Evolutionary conservation across 352 stramenopile genomes (phyloP), one percentile per base, ranked within the genome.

Genomic region (Globisporangium viniferum): DNA sequence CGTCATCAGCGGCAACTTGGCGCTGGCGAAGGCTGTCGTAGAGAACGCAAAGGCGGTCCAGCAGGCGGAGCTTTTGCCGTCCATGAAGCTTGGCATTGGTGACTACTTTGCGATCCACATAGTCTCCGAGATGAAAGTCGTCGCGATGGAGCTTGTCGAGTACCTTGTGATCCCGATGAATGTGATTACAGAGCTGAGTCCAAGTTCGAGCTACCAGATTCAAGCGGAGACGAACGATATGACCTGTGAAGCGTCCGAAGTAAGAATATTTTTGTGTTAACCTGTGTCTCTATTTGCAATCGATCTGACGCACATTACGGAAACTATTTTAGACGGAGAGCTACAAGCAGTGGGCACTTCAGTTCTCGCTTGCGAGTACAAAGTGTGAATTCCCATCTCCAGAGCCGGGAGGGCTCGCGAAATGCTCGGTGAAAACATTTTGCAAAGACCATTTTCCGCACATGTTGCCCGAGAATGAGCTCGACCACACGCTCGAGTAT

Each of bases 401-500:
- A 4, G 68, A 78, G 8, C 63, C 73, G 4, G 79, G 74, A 33
- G 81, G 80, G 4, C 75, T 89, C 33, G 81, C 86, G 0, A 87
- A 81, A 27, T 81, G 72, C 70, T 88, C 86, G 0, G 71, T 85
- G 5, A 92, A 90, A 70, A 73, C 82, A 2, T 94, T 91, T 64
- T 90, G 80, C 74, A 90, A 91, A 36, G 84, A 94, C 35, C 77
- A 88, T 46, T 81, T 92, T n/a, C 71, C 85, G 14, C 86, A 86
- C 51, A 88, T 94, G 29, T 85, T 81, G 15, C 86, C 86, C 0
- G 86, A 94, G 55, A 89, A 91, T 48, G 86, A 94, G 64, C 68
- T 92, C 0, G 84, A 94, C 64, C 84, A 92, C 58, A 91, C 84
- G 3, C 74, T 92, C 2, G 86, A 94, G 67, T 84, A 86, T 56